Evolutionary conservation across 1,284 basidiomycete species (phyloP).

Genomic region (Sporisorium exsertum): DNA sequence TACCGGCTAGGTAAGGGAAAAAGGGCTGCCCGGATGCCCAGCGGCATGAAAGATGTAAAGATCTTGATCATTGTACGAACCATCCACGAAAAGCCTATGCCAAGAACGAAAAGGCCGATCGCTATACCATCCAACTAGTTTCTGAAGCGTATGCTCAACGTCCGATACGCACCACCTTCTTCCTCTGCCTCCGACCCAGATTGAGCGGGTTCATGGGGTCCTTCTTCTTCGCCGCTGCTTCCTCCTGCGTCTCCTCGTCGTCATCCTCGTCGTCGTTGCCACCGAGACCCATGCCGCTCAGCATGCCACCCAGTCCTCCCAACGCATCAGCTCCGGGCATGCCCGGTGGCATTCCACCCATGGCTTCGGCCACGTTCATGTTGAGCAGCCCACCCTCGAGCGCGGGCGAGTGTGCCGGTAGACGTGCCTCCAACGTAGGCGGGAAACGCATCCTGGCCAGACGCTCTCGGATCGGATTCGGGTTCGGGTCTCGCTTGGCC

Average conservation of each 20-base stretch:
- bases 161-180: conserved; percentile 64
- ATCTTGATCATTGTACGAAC: not conserved
- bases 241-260: conserved; percentile 34
- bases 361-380: conserved; percentile 60
- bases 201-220: conserved; percentile 46
- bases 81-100: too few relatives aligned
- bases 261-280: conserved; percentile 63
- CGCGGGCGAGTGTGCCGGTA: conserved; percentile 64
- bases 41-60: too few relatives aligned
- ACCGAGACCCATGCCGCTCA: conserved; percentile 62
- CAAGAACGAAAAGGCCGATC: not conserved
- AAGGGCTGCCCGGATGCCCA: too few relatives aligned
- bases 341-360: conserved; percentile 58
- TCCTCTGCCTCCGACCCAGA: conserved; percentile 59
- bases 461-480: conserved; percentile 45
- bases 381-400: conserved; percentile 62
- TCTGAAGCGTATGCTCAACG: conserved; percentile 36
- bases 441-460: conserved; percentile 47
- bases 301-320: conserved; percentile 64
- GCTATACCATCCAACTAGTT: not conserved
- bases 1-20: too few relatives aligned
- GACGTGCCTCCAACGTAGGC: conserved; percentile 43
- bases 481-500: conserved; percentile 46
- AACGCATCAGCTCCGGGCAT: conserved; percentile 49
- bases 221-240: conserved; percentile 50